phyloP scores from a whole-genome alignment of 2,329 filamentous ascomycete species.

The Ophiocordyceps camponoti-floridani region DNA sequence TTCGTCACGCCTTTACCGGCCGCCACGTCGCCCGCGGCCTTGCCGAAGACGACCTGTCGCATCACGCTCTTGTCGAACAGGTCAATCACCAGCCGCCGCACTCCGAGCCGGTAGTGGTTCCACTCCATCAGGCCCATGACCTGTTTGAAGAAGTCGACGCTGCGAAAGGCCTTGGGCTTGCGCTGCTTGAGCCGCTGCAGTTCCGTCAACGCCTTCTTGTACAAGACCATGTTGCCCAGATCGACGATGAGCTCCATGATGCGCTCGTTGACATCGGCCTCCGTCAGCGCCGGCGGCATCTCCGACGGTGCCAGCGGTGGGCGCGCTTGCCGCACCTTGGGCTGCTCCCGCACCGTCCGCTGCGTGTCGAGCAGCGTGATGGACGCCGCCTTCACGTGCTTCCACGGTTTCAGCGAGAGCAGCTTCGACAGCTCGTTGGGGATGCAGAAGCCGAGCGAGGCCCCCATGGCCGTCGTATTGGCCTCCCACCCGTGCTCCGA shows the following conservation, averaged over 20 bases:
- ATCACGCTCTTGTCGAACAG: constrained; percentile 85
- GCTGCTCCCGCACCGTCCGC: constrained; percentile 28
- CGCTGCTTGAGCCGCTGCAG: constrained; percentile 63
- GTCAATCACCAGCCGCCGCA: constrained; percentile 81
- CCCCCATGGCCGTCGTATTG: constrained; percentile 65
- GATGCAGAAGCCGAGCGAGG: constrained; percentile 74
- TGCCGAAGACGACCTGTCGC: constrained; percentile 63
- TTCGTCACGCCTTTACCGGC: constrained; percentile 17
- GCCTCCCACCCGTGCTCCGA: constrained; percentile 86
- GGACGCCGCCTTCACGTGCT: constrained; percentile 27
- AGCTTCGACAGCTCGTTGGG: constrained; percentile 63
- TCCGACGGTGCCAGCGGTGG: constrained; percentile 25
- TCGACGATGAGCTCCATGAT: constrained; percentile 77
- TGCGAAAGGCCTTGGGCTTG: constrained; percentile 57
- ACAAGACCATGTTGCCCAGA: constrained; percentile 82
- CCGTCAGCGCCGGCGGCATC: constrained; percentile 28
- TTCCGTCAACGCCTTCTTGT: constrained; percentile 71
- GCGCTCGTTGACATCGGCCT: constrained; percentile 51
- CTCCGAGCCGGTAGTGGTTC: constrained; percentile 75
- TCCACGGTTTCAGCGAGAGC: constrained; percentile 51
- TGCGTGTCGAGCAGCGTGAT: constrained; percentile 32
- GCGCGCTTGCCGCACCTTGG: constrained; percentile 21
- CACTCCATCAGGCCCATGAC: constrained; percentile 72
- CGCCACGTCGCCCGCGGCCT: constrained; percentile 41
- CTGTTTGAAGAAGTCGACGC: constrained; percentile 64